Evolutionary conservation across 768 basidiomycete genomes (phyloP).

Genomic region (Hortiboletus flavorubellus): DNA sequence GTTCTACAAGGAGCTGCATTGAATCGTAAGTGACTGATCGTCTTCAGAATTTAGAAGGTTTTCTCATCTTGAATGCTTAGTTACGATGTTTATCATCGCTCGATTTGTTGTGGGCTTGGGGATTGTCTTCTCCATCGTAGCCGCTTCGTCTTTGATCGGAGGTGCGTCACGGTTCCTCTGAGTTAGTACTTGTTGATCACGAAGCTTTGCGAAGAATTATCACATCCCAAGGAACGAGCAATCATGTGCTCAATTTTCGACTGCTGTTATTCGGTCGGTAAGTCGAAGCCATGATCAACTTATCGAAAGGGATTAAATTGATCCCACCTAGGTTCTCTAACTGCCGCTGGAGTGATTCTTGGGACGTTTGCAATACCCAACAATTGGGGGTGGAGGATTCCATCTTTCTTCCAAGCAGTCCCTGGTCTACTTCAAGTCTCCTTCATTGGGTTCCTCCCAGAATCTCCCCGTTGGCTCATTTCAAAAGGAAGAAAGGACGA

Average conservation of each 20-base stretch:
- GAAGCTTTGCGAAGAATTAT: not conserved
- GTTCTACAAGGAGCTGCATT: conserved; percentile 11
- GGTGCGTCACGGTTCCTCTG: not conserved
- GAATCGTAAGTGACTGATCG: conserved; percentile 2
- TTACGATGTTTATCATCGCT: conserved; percentile 6
- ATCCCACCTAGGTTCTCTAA: conserved; percentile 12
- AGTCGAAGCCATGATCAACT: not conserved
- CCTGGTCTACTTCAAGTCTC: conserved; percentile 52
- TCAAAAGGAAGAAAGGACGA: conserved; percentile 53
- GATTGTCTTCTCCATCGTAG: not conserved
- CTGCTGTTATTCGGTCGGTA: conserved; percentile 11
- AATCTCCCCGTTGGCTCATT: conserved; percentile 65
- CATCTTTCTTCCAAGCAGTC: conserved; percentile 52
- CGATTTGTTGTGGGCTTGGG: conserved; percentile 1
- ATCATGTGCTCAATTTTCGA: not conserved
- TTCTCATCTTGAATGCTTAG: not conserved
- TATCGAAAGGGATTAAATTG: not conserved
- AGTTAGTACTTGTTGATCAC: not conserved
- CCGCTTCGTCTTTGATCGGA: conserved; percentile 2
- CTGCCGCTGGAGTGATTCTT: conserved; percentile 53
- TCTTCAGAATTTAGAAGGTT: too few species aligned
- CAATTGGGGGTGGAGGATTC: conserved; percentile 71
- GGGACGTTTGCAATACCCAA: conserved; percentile 57
- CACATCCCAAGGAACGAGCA: conserved; percentile 12
- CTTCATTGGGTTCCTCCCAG: conserved; percentile 58